A percentile compares a stretch with the other conserved stretches of the same genome.
phyloP scores from a whole-genome alignment of 1,139 yeast genomes.

The Magnusiomyces ingens region DNA sequence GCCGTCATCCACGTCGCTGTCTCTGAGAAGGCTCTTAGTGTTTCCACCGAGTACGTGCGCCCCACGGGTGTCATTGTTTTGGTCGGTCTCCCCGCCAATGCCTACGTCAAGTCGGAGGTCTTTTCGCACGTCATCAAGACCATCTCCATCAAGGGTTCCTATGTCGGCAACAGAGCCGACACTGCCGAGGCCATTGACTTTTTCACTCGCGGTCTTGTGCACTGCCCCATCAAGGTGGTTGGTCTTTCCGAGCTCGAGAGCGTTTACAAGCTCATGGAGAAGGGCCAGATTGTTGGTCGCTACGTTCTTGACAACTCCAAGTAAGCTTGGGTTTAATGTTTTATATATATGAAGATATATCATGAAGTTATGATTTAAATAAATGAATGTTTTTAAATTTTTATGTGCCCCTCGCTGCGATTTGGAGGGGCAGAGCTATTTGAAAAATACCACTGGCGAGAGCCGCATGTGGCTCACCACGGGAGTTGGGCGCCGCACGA shows the following conservation, averaged over 20 bases:
- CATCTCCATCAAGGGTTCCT: conserved; percentile 61
- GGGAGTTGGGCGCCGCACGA: too few relatives aligned
- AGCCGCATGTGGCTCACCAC: too few relatives aligned
- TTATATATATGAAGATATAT: not conserved
- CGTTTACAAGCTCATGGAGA: conserved; percentile 61
- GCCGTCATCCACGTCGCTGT: conserved; percentile 78
- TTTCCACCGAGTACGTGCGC: conserved; percentile 64
- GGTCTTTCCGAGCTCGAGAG: conserved; percentile 54
- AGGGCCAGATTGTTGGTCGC: conserved; percentile 68
- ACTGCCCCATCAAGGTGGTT: conserved; percentile 60
- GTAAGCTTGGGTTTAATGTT: conserved; percentile 20
- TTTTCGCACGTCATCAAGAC: conserved; percentile 61
- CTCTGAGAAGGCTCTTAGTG: conserved; percentile 63
- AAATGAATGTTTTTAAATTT: too few relatives aligned
- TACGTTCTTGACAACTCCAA: conserved; percentile 54
- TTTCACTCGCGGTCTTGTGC: conserved; percentile 60
- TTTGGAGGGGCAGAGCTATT: too few relatives aligned
- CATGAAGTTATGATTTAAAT: too few relatives aligned
- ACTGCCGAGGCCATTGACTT: conserved; percentile 71
- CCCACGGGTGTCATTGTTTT: conserved; percentile 70
- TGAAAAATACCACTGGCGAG: too few relatives aligned
- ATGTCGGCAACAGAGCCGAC: conserved; percentile 78
- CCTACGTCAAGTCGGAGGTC: conserved; percentile 54
- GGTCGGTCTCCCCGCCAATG: conserved; percentile 75
- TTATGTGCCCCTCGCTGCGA: too few relatives aligned